Evolutionary conservation across 441 rosid genomes (phyloP), one percentile per base, ranked within the genome.

Genomic region (Erodium texanum): DNA sequence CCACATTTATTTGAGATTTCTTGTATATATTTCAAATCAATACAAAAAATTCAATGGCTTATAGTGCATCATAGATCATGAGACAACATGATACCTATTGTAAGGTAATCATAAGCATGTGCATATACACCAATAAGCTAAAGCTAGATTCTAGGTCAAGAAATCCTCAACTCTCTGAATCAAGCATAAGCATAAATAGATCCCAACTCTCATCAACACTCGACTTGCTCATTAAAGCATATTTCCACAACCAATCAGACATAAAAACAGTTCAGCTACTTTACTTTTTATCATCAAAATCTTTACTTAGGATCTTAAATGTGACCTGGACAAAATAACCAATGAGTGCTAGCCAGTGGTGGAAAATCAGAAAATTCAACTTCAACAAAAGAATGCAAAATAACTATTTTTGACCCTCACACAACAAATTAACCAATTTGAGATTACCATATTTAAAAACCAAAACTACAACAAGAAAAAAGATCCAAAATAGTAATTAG

Each of bases 191-290:
- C 9, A n/a, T n/a, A n/a, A 3, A 48, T 52, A 18, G 59, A 52
- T 52, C 59, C 59, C 59, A 52, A 19, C 23, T 54, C 62, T 54
- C 56, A 54, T 54, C 62, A 54, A 48, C 19, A 48, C n/a, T 45
- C 52, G 5, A 32, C 36, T 32, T 5, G 36, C 36, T 32, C 36
- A 32, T 32, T 5, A 4, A 5, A 5, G 36, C 36, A 32, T n/a
- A n/a, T n/a, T n/a, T n/a, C n/a, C n/a, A n/a, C n/a, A n/a, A n/a
- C n/a, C n/a, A n/a, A n/a, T n/a, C n/a, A n/a, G n/a, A n/a, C n/a
- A n/a, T n/a, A 27, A 27, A 27, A 27, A 27, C 1, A 3, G 29
- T 27, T 27, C 56, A 48, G 18, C 56, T 15, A 48, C 18, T 48
- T 15, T 16, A 18, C 3, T 7, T 16, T 54, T 54, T 0, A 54